A percentile compares a stretch with the other conserved stretches of the same genome.
These are phyloP conservation scores for Pseudopithomyces chartarum DNA, from an alignment of 2,329 filamentous ascomycete species.

Conservation along the genomic window DNA sequence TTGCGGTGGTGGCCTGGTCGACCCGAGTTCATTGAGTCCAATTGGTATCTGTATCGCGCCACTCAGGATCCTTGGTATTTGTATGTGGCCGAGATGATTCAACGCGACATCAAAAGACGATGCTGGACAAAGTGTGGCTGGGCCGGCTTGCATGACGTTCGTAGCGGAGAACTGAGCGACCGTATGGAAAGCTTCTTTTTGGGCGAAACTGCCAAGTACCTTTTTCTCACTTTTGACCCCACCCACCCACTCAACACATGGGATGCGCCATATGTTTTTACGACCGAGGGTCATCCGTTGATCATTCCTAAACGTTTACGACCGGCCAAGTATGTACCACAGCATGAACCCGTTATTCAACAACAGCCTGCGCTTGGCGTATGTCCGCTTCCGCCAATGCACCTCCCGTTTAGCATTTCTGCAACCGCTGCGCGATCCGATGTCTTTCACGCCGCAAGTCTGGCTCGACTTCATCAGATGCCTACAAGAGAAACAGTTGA, in stretches of 20 bases:
- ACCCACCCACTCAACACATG: constrained; percentile 85
- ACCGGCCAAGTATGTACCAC: constrained; percentile 12
- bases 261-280: constrained; percentile 89
- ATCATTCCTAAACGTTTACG: constrained; percentile 67
- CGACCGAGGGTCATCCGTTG: constrained; percentile 92
- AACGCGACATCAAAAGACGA: constrained; percentile 82
- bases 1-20: constrained; percentile 94
- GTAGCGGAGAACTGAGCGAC: constrained; percentile 80
- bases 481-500: constrained; percentile 64
- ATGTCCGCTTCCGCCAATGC: constrained; percentile 68
- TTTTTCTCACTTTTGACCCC: constrained; percentile 88
- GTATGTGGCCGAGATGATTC: constrained; percentile 92
- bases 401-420: constrained; percentile 73
- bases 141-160: constrained; percentile 72
- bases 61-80: constrained; percentile 96
- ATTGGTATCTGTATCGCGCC: constrained; percentile 92
- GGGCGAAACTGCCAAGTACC: constrained; percentile 93
- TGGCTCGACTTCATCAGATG: constrained; percentile 80
- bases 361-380: constrained; percentile 50
- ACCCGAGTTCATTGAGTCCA: constrained; percentile 96
- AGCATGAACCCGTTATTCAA: constrained; percentile 5
- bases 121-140: constrained; percentile 93
- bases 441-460: constrained; percentile 84
- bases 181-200: constrained; percentile 99
- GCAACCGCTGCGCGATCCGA: constrained; percentile 78